A percentile compares a stretch with the other conserved stretches of the same genome.
Conservation (phyloP, 768 basidiomycete genomes). For the Pleurotus pulmonarius region DNA sequence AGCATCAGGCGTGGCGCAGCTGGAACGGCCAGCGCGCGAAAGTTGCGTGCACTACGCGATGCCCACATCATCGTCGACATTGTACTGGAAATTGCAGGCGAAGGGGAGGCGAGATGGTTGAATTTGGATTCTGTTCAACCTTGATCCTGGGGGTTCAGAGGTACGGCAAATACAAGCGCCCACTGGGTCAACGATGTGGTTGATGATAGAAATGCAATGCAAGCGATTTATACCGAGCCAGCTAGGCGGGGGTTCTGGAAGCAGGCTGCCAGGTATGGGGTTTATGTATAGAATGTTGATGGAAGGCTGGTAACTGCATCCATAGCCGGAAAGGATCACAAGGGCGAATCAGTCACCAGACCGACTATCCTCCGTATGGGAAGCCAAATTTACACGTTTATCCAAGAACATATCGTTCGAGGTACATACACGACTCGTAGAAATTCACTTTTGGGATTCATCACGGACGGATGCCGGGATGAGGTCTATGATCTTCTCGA, state of each 20-base stretch:
- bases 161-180: background rate
- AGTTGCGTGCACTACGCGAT: background rate
- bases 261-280: background rate
- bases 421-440: too few species aligned
- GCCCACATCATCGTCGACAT: slow-evolving; percentile 8
- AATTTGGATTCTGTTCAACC: background rate
- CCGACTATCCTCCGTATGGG: slow-evolving; percentile 1
- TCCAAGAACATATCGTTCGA: too few species aligned
- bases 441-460: background rate
- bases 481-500: slow-evolving; percentile 56
- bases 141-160: background rate
- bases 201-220: background rate
- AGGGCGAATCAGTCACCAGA: slow-evolving; percentile 4
- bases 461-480: background rate
- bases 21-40: background rate
- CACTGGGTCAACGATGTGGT: background rate
- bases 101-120: background rate
- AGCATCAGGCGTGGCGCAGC: background rate
- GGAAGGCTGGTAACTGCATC: background rate
- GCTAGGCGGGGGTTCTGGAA: background rate
- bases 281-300: background rate
- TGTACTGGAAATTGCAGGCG: background rate
- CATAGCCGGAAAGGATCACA: slow-evolving; percentile 1
- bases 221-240: background rate
- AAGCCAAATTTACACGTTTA: background rate